Conservation (phyloP, 768 basidiomycete species). For the Psilocybe cyanescens region DNA sequence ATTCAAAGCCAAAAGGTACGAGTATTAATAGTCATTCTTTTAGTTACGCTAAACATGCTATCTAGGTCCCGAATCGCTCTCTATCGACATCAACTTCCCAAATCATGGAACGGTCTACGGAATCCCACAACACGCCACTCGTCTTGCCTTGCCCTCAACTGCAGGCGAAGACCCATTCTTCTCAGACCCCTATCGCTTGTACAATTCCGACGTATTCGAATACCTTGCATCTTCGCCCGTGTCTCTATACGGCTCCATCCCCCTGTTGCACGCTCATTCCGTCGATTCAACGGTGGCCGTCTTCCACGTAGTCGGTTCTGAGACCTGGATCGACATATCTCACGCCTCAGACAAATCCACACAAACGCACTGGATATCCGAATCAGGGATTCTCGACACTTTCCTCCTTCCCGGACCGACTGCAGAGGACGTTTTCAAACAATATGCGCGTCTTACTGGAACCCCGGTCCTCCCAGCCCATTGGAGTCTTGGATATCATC, state of each 20-base stretch:
- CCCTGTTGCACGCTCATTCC: slow-evolving; percentile 92
- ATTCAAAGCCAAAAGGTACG: slow-evolving; percentile 93
- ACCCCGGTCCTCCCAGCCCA: slow-evolving; percentile 86
- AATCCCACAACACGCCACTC: slow-evolving; percentile 95
- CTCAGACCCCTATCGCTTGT: slow-evolving; percentile 92
- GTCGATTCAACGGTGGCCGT: slow-evolving; percentile 86
- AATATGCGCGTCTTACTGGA: slow-evolving; percentile 87
- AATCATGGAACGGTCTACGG: slow-evolving; percentile 91
- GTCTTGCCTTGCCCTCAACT: slow-evolving; percentile 87
- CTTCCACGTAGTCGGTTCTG: slow-evolving; percentile 86
- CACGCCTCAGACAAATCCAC: slow-evolving; percentile 72
- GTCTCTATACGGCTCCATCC: slow-evolving; percentile 91
- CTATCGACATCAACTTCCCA: slow-evolving; percentile 92
- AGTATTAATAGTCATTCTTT: not conserved
- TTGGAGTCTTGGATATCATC: slow-evolving; percentile 94
- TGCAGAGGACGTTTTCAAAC: slow-evolving; percentile 78
- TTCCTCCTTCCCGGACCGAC: slow-evolving; percentile 94
- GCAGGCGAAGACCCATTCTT: slow-evolving; percentile 77
- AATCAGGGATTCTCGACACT: slow-evolving; percentile 94
- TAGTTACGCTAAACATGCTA: slow-evolving; percentile 1
- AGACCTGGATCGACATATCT: slow-evolving; percentile 93
- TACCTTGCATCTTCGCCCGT: slow-evolving; percentile 82
- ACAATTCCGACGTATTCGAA: slow-evolving; percentile 96
- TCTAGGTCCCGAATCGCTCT: slow-evolving; percentile 91
- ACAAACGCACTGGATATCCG: slow-evolving; percentile 96